Conservation (phyloP, 176 grass and related monocot species). For the Thinopyrum elongatum region DNA sequence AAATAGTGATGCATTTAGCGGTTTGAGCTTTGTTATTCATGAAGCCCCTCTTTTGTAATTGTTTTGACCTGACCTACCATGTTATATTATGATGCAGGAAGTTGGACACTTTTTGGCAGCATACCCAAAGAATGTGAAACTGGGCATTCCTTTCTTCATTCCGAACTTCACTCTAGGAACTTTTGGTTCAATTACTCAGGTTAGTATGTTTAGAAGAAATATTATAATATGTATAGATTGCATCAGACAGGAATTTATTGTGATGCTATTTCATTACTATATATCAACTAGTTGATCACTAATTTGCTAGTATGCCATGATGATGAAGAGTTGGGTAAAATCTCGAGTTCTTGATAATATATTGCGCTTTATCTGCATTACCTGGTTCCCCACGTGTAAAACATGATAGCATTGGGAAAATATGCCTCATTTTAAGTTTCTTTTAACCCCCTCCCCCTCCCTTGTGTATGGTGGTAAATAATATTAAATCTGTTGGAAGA, state of each 20-base stretch:
- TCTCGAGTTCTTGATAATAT: not conserved
- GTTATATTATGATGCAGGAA: slow-evolving; percentile 51
- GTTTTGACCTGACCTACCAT: slow-evolving; percentile 10
- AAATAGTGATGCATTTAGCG: not conserved
- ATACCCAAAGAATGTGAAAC: slow-evolving; percentile 82
- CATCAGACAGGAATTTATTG: not conserved
- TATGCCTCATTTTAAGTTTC: not conserved
- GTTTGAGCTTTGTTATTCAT: slow-evolving; percentile 3
- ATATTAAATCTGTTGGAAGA: not conserved
- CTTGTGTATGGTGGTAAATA: not conserved
- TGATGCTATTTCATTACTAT: slow-evolving; percentile 22
- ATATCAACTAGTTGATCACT: slow-evolving; percentile 4
- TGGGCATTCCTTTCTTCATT: slow-evolving; percentile 95
- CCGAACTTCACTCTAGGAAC: slow-evolving; percentile 88
- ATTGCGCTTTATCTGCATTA: not conserved
- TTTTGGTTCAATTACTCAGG: slow-evolving; percentile 98
- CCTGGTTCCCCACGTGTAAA: not conserved
- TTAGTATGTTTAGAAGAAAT: slow-evolving; percentile 32
- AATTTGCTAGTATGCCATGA: not conserved
- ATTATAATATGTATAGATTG: not conserved
- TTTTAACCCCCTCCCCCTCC: not conserved
- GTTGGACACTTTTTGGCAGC: slow-evolving; percentile 93
- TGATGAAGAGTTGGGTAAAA: not conserved
- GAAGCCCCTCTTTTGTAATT: slow-evolving; percentile 3
- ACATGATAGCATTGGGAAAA: not conserved